Base-by-base conservation (phyloP, 2,329 filamentous ascomycete genomes). In the Stagonosporopsis tanaceti region DNA sequence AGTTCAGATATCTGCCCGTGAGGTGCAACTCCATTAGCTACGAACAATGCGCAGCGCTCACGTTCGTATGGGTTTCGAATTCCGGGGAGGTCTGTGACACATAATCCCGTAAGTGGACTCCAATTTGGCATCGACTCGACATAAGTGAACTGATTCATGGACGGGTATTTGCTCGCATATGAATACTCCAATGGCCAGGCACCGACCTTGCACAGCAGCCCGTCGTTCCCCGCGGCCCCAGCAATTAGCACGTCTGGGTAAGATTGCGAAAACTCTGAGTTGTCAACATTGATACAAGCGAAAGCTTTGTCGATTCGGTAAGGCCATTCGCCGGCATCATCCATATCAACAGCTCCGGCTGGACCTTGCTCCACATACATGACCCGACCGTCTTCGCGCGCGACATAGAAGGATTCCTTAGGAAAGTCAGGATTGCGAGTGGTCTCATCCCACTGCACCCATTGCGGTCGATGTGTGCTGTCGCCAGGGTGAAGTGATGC, bases 371-470 rank as follows among this genome's bases (percentile, higher is more conserved):
- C 88, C 4, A 94, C 77, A 62, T 89, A 91, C 51, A 88, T 85
- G 9, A 97, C 83, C 46, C 88, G 80, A 3, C 95, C 95, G 71
- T 98, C 94, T 77, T 98, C 94, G 52, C 93, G 87, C 11, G 90
- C 91, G 15, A 99, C 80, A 70, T 95, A 97, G 46, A 98, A 87
- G 58, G 89, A 87, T 69, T 98, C 95, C 34, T 88, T 87, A 17
- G 80, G 79, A 58, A 83, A 83, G 24, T 87, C 66, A 17, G 64
- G 63, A 52, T 73, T 84, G 7, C 94, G 87, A 57, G 87, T 84
- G 2, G 93, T 90, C 57, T 91, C 86, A 27, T 92, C 87, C 93
- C 94, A 99, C 24, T 90, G 87, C 3, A 89, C 90, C 91, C 93
- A 97, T 3, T 91, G 76, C 0, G 90, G 89, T 37, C 50, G 50